Evolutionary conservation across 2,329 filamentous ascomycete genomes (phyloP).

Genomic region (Phoma sp.): DNA sequence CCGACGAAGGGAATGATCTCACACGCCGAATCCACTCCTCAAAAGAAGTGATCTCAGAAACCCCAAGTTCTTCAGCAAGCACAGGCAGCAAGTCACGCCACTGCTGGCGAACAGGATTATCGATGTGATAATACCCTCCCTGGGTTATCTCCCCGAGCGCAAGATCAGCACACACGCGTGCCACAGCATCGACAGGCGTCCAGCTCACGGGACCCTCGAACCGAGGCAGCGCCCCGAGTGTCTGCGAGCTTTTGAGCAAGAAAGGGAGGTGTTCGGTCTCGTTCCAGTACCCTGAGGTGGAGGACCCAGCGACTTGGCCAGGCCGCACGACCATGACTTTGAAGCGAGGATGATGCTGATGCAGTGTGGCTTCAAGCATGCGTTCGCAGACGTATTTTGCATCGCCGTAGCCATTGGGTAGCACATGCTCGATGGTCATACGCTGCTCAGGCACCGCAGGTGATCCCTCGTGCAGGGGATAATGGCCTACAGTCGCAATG

Average conservation of each 20-base stretch:
- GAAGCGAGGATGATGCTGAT: constrained; percentile 52
- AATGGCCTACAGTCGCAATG: constrained; percentile 49
- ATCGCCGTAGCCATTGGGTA: constrained; percentile 59
- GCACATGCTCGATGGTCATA: constrained; percentile 48
- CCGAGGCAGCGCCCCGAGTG: constrained; percentile 50
- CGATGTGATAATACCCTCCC: constrained; percentile 53
- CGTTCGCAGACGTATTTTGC: constrained; percentile 60
- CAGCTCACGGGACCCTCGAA: constrained; percentile 38
- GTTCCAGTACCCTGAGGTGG: constrained; percentile 62
- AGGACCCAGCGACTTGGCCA: constrained; percentile 62
- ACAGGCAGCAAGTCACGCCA: constrained; percentile 49
- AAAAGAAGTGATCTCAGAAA: constrained; percentile 48
- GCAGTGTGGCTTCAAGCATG: constrained; percentile 58
- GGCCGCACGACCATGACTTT: constrained; percentile 53
- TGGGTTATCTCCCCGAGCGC: constrained; percentile 25
- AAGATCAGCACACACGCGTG: constrained; percentile 45
- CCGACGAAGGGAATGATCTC: constrained; percentile 13
- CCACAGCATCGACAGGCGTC: constrained; percentile 55
- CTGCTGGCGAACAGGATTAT: constrained; percentile 53
- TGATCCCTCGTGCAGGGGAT: constrained; percentile 12
- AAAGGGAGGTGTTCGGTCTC: constrained; percentile 59
- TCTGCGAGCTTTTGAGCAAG: constrained; percentile 59
- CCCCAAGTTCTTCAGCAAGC: constrained; percentile 36
- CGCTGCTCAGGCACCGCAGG: constrained; percentile 53
- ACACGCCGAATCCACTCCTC: constrained; percentile 52